Percentiles rank a stretch among this genome's conserved stretches.
These are phyloP conservation scores for Sutorius australiensis DNA, from an alignment of 768 basidiomycete species.

Conservation along the genomic window DNA sequence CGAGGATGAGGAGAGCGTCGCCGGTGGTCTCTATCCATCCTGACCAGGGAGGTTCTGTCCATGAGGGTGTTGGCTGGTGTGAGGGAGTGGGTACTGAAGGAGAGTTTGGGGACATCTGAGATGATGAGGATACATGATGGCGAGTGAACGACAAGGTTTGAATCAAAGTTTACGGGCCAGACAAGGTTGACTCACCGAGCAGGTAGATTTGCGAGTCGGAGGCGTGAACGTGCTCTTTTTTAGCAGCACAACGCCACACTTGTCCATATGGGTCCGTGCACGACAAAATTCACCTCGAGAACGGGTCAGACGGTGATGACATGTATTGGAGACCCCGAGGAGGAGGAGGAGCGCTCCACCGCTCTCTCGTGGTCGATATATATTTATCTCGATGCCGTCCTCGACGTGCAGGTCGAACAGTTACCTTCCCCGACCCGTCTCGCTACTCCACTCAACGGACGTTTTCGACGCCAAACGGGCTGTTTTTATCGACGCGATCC, in stretches of 20 bases:
- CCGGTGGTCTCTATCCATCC: constrained; percentile 95
- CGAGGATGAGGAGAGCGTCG: constrained; percentile 94
- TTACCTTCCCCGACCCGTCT: too few relatives aligned
- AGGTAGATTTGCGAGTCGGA: constrained; percentile 59
- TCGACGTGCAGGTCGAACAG: too few relatives aligned
- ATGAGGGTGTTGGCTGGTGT: constrained; percentile 38
- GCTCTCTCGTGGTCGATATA: too few relatives aligned
- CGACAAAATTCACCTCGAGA: neutral
- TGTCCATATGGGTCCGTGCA: constrained; percentile 30
- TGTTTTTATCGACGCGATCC: too few relatives aligned
- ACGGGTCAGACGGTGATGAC: too few relatives aligned
- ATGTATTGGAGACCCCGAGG: too few relatives aligned
- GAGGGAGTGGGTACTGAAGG: constrained; percentile 16
- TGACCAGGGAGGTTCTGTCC: constrained; percentile 87
- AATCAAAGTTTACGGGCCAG: constrained; percentile 42
- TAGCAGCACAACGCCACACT: constrained; percentile 30
- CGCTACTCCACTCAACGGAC: too few relatives aligned
- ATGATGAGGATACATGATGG: constrained; percentile 13
- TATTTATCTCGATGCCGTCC: too few relatives aligned
- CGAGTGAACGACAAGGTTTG: constrained; percentile 6
- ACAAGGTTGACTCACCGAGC: constrained; percentile 73
- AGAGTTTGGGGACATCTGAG: constrained; percentile 30
- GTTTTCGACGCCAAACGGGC: too few relatives aligned
- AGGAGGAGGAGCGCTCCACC: too few relatives aligned
- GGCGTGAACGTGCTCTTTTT: constrained; percentile 39